phyloP scores from a whole-genome alignment of 2,329 filamentous ascomycete species.

The Remersonia thermophila region DNA sequence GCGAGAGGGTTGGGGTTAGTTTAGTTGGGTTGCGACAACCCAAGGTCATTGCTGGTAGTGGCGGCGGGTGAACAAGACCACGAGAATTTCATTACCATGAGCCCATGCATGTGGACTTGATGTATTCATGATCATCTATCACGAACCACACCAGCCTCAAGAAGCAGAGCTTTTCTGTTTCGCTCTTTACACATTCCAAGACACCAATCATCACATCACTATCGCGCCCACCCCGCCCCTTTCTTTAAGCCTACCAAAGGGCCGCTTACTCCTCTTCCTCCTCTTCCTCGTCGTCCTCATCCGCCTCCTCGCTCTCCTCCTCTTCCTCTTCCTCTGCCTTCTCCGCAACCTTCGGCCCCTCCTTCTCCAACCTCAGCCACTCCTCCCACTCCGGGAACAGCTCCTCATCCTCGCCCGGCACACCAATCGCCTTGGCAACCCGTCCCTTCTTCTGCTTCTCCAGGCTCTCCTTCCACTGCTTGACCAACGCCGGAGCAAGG shows the following conservation, averaged over 20 bases:
- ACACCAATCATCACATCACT: conserved; percentile 4
- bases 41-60: too few relatives aligned
- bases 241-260: too few relatives aligned
- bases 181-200: conserved; percentile 2
- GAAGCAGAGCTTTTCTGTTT: conserved; percentile 4
- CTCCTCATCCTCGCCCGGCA: conserved; percentile 71
- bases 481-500: conserved; percentile 52
- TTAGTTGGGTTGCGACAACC: too few relatives aligned
- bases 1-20: too few relatives aligned
- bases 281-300: conserved; percentile 1
- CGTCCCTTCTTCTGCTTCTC: conserved; percentile 79
- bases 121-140: conserved; percentile 1
- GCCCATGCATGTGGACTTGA: too few relatives aligned
- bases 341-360: conserved; percentile 36
- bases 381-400: conserved; percentile 96
- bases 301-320: conserved; percentile 8
- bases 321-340: conserved; percentile 10
- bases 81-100: too few relatives aligned
- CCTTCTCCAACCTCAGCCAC: conserved; percentile 68
- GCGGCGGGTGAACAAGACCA: too few relatives aligned
- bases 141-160: not conserved
- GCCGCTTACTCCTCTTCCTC: too few relatives aligned
- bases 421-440: conserved; percentile 69
- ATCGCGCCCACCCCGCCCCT: not conserved
- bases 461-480: conserved; percentile 69